Evolutionary conservation across 2,329 filamentous ascomycete species (phyloP), one percentile per base, ranked within the genome.

Genomic region (Onygenales sp.): DNA sequence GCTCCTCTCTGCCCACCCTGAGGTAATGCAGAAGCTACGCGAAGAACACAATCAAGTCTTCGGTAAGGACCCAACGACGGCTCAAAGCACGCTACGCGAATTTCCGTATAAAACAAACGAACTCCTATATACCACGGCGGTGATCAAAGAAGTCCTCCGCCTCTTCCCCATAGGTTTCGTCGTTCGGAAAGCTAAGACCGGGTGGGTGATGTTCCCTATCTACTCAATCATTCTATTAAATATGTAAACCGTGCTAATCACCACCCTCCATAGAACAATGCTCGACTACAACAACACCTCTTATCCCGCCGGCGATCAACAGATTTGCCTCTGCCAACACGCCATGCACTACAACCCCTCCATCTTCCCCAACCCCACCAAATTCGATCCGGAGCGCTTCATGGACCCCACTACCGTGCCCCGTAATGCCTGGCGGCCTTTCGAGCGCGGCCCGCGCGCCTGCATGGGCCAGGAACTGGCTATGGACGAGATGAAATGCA

Each of bases 401-500:
- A 27, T 27, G 21, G 21, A 27, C 21, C 21, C 21, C 21, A 27
- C 21, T 27, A 27, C 21, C 21, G 21, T 62, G 72, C 59, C 62
- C 68, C 17, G 56, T 63, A 72, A 74, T 52, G 77, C 78, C 0
- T 83, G 73, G 72, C 72, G 79, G 7, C 71, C 77, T 0, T 84
- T 84, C 61, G 77, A 78, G 58, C 70, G 74, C 53, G 80, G 81
- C 0, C 70, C 74, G 2, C 64, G 80, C 10, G 77, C 76, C 50
- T 84, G 80, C 59, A 73, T 82, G n/a, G 80, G 79, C 1, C 77
- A 81, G 62, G 75, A 78, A 57, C 67, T 82, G 44, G 79, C 75
- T 0, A 73, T 76, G 64, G 66, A 79, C 13, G 79, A 83, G 64
- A 60, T 77, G 21, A 75, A 74, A 57, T 66, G 78, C 55, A 69